Conservation (phyloP, 441 rosid species). For the Bruguiera hainesii region DNA sequence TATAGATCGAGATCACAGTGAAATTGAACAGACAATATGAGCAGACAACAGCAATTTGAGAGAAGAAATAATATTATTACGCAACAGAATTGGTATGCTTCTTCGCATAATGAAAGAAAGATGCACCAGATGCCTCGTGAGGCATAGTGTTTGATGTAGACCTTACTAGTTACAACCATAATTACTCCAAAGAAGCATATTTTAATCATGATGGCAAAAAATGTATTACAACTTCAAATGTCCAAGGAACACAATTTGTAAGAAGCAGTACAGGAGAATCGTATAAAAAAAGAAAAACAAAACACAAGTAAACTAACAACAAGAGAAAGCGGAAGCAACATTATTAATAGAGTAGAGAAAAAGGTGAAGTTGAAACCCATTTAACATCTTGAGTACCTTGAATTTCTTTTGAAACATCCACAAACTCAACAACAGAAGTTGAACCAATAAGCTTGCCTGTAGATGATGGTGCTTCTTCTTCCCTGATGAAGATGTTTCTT, state of each 20-base stretch:
- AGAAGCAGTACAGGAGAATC: background rate
- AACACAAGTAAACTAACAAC: background rate
- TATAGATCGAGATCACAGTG: no score
- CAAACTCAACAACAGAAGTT: slow-evolving; percentile 1
- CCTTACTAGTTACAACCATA: no score
- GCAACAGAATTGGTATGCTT: no score
- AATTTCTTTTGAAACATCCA: slow-evolving; percentile 19
- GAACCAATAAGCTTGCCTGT: slow-evolving; percentile 20
- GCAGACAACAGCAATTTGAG: no score
- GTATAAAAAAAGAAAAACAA: background rate
- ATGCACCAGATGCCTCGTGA: no score
- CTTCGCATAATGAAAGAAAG: no score
- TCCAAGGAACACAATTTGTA: background rate
- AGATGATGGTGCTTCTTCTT: slow-evolving; percentile 18
- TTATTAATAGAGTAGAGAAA: slow-evolving; percentile 2
- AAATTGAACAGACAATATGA: no score
- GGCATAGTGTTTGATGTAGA: no score
- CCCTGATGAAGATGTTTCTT: slow-evolving; percentile 33
- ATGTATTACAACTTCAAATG: background rate
- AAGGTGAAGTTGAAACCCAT: background rate
- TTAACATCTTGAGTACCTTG: slow-evolving; percentile 24
- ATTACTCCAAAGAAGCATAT: no score
- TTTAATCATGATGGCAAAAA: no score
- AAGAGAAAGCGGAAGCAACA: background rate
- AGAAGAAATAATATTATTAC: no score